A percentile compares a stretch with the other conserved stretches of the same genome.
These are phyloP conservation scores for Helicocarpus griseus DNA, from an alignment of 2,329 filamentous ascomycete species.

Conservation along the genomic window DNA sequence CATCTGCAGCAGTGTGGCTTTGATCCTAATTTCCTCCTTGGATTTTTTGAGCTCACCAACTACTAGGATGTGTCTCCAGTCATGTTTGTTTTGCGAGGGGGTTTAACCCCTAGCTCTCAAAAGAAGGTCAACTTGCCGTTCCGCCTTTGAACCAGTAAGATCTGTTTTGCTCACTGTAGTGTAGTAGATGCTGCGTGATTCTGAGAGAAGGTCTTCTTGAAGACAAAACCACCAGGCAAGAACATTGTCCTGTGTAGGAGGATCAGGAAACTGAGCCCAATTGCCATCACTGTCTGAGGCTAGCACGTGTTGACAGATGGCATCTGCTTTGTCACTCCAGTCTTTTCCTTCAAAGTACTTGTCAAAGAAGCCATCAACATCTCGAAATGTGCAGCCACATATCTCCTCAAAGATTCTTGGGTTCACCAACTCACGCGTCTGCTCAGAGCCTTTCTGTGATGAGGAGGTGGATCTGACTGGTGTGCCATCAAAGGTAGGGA, in stretches of 20 bases:
- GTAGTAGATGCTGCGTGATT: slow-evolving; percentile 9
- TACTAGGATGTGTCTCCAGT: slow-evolving; percentile 14
- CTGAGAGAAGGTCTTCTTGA: slow-evolving; percentile 11
- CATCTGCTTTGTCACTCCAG: slow-evolving; percentile 8
- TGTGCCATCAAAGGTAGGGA: background rate
- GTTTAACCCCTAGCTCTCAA: slow-evolving; percentile 7
- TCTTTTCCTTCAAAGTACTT: slow-evolving; percentile 17
- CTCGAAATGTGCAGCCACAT: slow-evolving; percentile 8
- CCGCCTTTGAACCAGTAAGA: slow-evolving; percentile 8
- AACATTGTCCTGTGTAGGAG: slow-evolving; percentile 4
- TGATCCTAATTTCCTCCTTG: slow-evolving; percentile 2
- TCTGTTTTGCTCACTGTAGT: slow-evolving; percentile 1
- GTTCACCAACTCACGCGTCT: slow-evolving; percentile 12
- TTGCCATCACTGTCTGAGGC: background rate
- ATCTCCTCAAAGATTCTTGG: slow-evolving; percentile 14
- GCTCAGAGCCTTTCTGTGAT: slow-evolving; percentile 12
- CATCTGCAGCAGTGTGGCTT: slow-evolving; percentile 12
- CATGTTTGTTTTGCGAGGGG: slow-evolving; percentile 4
- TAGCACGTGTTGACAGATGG: slow-evolving; percentile 4
- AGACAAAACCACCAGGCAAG: slow-evolving; percentile 12
- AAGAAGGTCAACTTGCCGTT: slow-evolving; percentile 13
- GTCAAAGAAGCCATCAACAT: slow-evolving; percentile 13
- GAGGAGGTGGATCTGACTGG: slow-evolving; percentile 8
- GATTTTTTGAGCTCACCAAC: slow-evolving; percentile 12
- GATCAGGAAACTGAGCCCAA: slow-evolving; percentile 8